phyloP scores from a whole-genome alignment of 208 protist genomes.

The Leishmania mexicana region DNA sequence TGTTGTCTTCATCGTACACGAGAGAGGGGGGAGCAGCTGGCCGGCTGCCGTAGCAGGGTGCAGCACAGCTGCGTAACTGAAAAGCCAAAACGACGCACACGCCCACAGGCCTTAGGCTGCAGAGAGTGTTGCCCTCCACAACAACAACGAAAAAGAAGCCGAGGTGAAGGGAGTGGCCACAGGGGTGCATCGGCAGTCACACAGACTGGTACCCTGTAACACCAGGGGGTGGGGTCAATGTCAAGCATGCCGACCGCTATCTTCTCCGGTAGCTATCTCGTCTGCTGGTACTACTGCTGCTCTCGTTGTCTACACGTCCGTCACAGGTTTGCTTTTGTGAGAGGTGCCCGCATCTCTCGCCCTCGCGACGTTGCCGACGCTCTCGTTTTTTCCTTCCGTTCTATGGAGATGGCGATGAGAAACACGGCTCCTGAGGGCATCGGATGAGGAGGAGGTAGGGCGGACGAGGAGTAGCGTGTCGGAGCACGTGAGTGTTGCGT shows the following conservation, averaged over 20 bases:
- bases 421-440: not conserved
- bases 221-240: not conserved
- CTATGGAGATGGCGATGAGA: not conserved
- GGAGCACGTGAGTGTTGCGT: not conserved
- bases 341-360: not conserved
- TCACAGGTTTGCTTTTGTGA: not conserved
- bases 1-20: slow-evolving; percentile 3
- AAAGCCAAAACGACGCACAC: not conserved
- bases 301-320: not conserved
- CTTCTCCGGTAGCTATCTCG: not conserved
- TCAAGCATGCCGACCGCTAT: not conserved
- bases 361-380: not conserved
- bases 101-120: not conserved
- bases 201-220: not conserved
- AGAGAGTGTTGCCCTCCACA: not conserved
- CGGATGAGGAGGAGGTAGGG: not conserved
- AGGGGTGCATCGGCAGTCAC: not conserved
- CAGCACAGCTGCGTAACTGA: not conserved
- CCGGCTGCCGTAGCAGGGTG: not conserved
- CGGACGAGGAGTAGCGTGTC: not conserved
- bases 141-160: not conserved
- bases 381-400: not conserved
- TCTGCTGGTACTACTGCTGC: not conserved
- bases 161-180: not conserved
- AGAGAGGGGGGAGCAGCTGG: not conserved